phyloP scores from a whole-genome alignment of 495 filamentous ascomycete genomes.

The Talaromyces borbonicus region DNA sequence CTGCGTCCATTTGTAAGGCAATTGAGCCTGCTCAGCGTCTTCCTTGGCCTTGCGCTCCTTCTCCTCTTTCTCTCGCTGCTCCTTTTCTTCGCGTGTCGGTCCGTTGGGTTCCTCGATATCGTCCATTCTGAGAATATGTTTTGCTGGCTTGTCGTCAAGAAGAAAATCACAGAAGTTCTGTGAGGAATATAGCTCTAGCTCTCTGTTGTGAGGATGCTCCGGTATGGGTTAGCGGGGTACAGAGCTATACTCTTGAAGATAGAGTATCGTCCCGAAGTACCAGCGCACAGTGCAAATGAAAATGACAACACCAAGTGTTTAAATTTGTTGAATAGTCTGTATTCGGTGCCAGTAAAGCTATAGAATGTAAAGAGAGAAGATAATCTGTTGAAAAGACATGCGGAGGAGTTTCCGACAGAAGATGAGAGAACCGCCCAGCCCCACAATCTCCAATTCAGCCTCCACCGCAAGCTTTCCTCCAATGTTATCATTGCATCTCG shows the following conservation, averaged over 20 bases:
- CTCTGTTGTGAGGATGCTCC: not conserved
- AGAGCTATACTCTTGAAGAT: not conserved
- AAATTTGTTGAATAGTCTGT: no score
- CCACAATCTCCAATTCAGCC: not conserved
- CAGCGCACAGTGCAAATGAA: no score
- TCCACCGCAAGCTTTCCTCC: not conserved
- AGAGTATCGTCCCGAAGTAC: no score
- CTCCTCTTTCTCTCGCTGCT: conserved; percentile 42
- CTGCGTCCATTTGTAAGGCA: conserved; percentile 97
- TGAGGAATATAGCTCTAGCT: not conserved
- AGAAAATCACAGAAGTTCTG: not conserved
- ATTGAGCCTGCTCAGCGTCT: conserved; percentile 74
- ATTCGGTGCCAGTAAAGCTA: no score
- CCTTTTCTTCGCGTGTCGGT: conserved; percentile 45
- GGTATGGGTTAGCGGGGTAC: not conserved
- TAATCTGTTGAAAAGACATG: no score
- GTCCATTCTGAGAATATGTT: conserved; percentile 2
- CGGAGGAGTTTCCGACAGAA: not conserved
- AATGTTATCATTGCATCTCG: no score
- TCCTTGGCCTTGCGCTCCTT: conserved; percentile 68
- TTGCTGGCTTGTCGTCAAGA: not conserved
- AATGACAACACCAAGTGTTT: no score
- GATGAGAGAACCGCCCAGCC: not conserved
- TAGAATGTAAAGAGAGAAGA: not conserved
- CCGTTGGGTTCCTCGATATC: conserved; percentile 7